These are phyloP conservation scores for Coemansia umbellata DNA, from an alignment of 192 early-diverging fungal species.

Conservation along the genomic window DNA sequence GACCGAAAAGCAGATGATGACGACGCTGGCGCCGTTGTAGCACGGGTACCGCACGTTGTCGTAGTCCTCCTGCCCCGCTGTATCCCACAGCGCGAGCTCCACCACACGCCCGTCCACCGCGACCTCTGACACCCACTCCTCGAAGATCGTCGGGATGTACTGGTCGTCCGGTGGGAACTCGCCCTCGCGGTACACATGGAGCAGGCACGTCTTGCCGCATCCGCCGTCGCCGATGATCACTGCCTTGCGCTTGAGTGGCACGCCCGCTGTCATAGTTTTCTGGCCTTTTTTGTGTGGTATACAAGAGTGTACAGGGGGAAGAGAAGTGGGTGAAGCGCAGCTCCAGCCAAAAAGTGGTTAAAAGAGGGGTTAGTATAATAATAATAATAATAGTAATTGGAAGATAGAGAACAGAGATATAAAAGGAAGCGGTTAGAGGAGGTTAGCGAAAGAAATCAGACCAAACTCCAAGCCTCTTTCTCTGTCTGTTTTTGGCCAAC, in stretches of 20 bases:
- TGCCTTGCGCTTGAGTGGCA: constrained; percentile 58
- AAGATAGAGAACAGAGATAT: too few relatives aligned
- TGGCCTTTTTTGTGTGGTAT: too few relatives aligned
- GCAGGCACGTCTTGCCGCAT: constrained; percentile 86
- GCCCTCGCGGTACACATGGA: constrained; percentile 80
- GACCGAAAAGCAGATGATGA: constrained; percentile 90
- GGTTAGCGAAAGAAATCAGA: not conserved
- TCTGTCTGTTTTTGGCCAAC: not conserved
- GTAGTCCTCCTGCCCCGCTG: constrained; percentile 95
- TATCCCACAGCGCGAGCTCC: constrained; percentile 95
- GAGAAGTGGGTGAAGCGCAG: too few relatives aligned
- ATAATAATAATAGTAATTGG: too few relatives aligned
- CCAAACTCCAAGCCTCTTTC: not conserved
- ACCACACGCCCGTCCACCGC: constrained; percentile 81
- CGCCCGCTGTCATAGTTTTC: not conserved
- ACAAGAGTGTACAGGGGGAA: too few relatives aligned
- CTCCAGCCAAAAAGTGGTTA: too few relatives aligned
- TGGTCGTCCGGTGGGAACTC: constrained; percentile 65
- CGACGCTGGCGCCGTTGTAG: constrained; percentile 88
- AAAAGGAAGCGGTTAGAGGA: not conserved
- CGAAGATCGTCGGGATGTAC: constrained; percentile 90
- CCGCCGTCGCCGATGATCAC: constrained; percentile 91
- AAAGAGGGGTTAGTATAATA: too few relatives aligned
- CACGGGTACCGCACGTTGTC: constrained; percentile 88
- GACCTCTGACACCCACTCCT: constrained; percentile 91